Conservation (phyloP, 2,329 filamentous ascomycete genomes). For the Penicillium olsonii region DNA sequence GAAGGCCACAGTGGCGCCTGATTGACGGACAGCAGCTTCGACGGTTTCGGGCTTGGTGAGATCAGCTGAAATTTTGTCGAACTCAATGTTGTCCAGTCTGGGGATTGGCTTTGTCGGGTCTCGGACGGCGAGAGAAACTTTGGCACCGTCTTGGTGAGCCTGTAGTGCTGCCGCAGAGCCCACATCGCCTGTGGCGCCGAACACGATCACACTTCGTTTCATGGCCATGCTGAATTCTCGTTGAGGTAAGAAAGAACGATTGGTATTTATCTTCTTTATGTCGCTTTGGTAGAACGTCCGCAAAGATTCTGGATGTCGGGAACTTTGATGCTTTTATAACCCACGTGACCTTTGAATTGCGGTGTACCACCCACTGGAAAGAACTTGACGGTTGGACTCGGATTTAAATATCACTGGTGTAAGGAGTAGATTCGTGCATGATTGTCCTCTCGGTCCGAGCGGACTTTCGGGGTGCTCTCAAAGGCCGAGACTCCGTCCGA, state of each 20-base stretch:
- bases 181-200: conserved; percentile 54
- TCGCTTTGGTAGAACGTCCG: no score
- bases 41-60: conserved; percentile 47
- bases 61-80: conserved; percentile 48
- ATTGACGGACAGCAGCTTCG: conserved; percentile 35
- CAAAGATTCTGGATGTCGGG: no score
- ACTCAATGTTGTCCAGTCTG: conserved; percentile 31
- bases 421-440: no score
- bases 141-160: conserved; percentile 44
- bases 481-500: no score
- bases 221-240: neutral
- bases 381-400: no score
- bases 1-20: conserved; percentile 52
- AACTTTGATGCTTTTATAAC: no score
- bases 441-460: no score
- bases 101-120: conserved; percentile 48
- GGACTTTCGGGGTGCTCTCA: no score
- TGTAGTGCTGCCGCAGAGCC: conserved; percentile 44
- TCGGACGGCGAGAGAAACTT: conserved; percentile 53
- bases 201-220: conserved; percentile 38
- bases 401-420: no score
- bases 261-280: neutral
- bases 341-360: no score
- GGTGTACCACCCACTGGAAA: no score
- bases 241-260: neutral